A percentile compares a stretch with the other conserved stretches of the same genome.
phyloP scores from a whole-genome alignment of 306 rosid genomes.

The Sicyos baderoa region DNA sequence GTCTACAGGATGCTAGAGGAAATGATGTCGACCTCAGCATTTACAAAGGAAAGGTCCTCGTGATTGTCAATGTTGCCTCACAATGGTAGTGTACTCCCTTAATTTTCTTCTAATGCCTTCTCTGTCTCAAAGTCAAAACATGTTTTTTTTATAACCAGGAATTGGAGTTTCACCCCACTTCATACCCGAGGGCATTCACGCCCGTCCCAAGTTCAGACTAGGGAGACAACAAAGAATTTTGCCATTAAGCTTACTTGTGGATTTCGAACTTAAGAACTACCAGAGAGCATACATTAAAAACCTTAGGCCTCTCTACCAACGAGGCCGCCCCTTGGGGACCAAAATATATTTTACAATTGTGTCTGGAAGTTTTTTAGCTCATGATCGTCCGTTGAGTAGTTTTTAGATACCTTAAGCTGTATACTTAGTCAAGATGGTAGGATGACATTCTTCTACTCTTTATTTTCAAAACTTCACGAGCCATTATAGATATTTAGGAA shows the following conservation, averaged over 20 bases:
- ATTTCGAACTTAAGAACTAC: too few species aligned
- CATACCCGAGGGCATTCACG: too few species aligned
- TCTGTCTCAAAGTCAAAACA: neutral
- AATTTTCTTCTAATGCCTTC: too few species aligned
- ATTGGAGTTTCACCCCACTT: too few species aligned
- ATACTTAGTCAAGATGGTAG: neutral
- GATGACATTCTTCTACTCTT: neutral
- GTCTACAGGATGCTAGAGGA: conserved; percentile 76
- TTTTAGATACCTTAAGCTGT: neutral
- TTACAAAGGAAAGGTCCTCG: conserved; percentile 79
- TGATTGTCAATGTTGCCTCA: conserved; percentile 94
- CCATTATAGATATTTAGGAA: too few species aligned
- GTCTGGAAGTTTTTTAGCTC: neutral
- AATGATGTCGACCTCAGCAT: conserved; percentile 70
- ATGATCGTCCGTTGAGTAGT: too few species aligned
- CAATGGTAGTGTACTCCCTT: conserved; percentile 49
- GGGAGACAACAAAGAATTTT: too few species aligned
- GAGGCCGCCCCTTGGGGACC: too few species aligned
- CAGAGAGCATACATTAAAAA: neutral
- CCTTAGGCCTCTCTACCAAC: too few species aligned
- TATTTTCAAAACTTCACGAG: neutral
- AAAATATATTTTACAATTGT: neutral
- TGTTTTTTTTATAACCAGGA: too few species aligned
- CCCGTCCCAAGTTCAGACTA: too few species aligned
- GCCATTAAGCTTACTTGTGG: too few species aligned